Percentiles rank a stretch among this genome's conserved stretches.
Conservation (phyloP, 257 asterid genomes). For the Linaria vulgaris region DNA sequence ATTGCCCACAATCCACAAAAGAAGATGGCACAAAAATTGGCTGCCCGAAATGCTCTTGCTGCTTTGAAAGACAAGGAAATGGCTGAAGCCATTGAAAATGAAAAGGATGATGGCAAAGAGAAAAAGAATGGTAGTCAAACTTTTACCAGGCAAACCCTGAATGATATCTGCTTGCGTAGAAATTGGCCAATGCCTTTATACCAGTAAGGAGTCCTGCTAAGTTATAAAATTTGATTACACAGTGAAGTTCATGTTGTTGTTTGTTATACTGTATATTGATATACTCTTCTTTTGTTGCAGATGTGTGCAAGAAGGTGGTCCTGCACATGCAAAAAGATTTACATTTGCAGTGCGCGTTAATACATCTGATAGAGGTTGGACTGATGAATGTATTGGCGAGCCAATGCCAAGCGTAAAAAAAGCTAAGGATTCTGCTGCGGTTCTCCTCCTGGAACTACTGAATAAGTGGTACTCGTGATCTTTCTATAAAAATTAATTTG, state of each 20-base stretch:
- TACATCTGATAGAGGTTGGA: conserved; percentile 86
- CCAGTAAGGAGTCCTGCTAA: conserved; percentile 41
- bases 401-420: conserved; percentile 99
- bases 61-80: conserved; percentile 76
- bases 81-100: conserved; percentile 59
- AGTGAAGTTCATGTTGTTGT: neutral
- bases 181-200: conserved; percentile 99
- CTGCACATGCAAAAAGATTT: conserved; percentile 97
- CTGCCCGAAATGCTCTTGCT: conserved; percentile 93
- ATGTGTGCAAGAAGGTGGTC: conserved; percentile 89
- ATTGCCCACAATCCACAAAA: conserved; percentile 85
- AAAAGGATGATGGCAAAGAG: conserved; percentile 50
- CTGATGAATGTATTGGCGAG: conserved; percentile 93
- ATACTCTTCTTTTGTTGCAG: conserved; percentile 31
- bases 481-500: neutral
- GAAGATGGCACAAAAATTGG: conserved; percentile 99
- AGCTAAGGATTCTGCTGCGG: conserved; percentile 95
- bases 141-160: conserved; percentile 91
- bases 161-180: conserved; percentile 87
- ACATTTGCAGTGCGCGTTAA: conserved; percentile 88
- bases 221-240: neutral
- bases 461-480: conserved; percentile 59
- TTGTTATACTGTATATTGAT: neutral
- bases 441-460: conserved; percentile 76
- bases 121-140: conserved; percentile 74